Evolutionary conservation across 2,329 filamentous ascomycete species (phyloP), one percentile per base, ranked within the genome.

Genomic region (Pyrenochaeta sp.): DNA sequence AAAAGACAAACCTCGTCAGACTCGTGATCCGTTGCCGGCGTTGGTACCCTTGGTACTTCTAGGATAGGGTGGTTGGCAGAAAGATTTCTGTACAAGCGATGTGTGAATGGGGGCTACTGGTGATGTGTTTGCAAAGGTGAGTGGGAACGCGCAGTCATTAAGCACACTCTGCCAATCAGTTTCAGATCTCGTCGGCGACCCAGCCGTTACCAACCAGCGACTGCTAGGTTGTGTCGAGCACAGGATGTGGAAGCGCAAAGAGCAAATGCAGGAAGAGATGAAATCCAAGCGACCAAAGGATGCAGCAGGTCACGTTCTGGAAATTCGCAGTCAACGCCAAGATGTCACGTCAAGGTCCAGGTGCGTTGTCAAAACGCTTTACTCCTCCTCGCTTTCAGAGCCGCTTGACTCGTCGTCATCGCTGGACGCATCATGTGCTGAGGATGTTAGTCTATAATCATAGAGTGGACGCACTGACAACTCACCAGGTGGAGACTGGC

Each of bases 321-420:
- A 45, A 45, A 17, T 33, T 29, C n/a, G 39, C 33, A 14, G 15
- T 32, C 12, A 14, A 33, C 17, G 33, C 54, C 47, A 60, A 37
- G 30, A 35, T 17, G 41, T 57, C 53, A 62, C 60, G 51, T 48
- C 45, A 52, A 41, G 43, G 43, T 23, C 18, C 37, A 41, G 46
- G 40, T 54, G 21, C 29, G 27, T 31, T 32, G 32, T 23, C 31
- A 10, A 42, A 45, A 27, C 14, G 33, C 29, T 39, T 66, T 69
- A 79, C 64, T 79, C 77, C 58, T 79, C 77, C 55, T 79, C 77
- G 54, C 77, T 79, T 64, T 86, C 84, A 4, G 83, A 85, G 63
- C 81, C 83, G 57, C 78, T 80, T 10, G 71, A 59, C 77, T 79
- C 43, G 64, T 74, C 60, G 45, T 78, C 77, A 50, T 83, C 83